These are phyloP conservation scores for Aspergillus caelatus DNA, from an alignment of 2,329 filamentous ascomycete species.

Conservation along the genomic window DNA sequence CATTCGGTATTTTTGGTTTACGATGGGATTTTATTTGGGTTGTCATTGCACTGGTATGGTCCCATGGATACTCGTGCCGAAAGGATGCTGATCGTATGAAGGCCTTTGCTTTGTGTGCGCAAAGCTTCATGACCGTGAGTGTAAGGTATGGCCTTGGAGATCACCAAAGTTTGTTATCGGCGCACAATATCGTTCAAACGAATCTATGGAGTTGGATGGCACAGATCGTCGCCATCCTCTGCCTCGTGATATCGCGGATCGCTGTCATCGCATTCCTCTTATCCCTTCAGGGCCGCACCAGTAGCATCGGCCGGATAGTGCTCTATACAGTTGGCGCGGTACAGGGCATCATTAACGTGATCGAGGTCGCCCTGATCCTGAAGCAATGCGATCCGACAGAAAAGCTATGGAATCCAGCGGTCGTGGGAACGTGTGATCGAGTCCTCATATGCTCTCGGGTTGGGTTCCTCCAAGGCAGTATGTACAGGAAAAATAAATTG, in stretches of 20 bases:
- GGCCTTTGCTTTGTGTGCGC: conserved; percentile 13
- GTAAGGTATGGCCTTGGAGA: conserved; percentile 19
- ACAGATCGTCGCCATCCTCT: conserved; percentile 17
- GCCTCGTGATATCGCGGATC: conserved; percentile 17
- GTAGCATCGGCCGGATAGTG: conserved; percentile 14
- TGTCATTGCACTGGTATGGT: conserved; percentile 18
- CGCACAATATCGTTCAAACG: conserved; percentile 13
- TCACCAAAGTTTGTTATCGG: conserved; percentile 15
- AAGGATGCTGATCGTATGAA: background rate
- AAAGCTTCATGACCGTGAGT: conserved; percentile 21
- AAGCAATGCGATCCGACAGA: conserved; percentile 17
- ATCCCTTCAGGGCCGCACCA: conserved; percentile 17
- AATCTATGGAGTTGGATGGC: conserved; percentile 25
- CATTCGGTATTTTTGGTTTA: conserved; percentile 16
- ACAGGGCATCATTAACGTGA: conserved; percentile 19
- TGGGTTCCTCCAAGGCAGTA: conserved; percentile 23
- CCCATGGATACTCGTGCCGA: too few relatives aligned
- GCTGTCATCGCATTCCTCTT: conserved; percentile 23
- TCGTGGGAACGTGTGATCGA: conserved; percentile 17
- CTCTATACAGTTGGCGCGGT: conserved; percentile 18
- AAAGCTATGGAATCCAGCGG: conserved; percentile 18
- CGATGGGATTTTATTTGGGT: conserved; percentile 28
- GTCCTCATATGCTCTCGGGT: conserved; percentile 18
- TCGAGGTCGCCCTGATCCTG: conserved; percentile 19
- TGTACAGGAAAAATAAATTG: background rate